A percentile compares a stretch with the other conserved stretches of the same genome.
These are phyloP conservation scores for Strigomonas culicis DNA, from an alignment of 208 protist species.

Conservation along the genomic window DNA sequence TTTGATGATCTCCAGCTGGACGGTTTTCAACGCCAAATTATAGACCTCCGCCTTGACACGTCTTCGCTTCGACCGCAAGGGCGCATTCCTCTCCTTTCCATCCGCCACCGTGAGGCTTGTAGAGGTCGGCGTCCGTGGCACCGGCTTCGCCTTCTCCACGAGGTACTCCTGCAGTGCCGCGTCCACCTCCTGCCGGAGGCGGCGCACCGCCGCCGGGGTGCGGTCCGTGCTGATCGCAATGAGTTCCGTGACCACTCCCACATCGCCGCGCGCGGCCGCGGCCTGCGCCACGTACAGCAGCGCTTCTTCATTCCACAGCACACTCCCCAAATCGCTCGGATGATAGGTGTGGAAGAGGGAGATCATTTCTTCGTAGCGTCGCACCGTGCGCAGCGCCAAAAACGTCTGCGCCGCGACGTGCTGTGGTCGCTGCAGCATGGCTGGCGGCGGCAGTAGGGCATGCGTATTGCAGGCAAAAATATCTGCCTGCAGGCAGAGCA, in stretches of 20 bases:
- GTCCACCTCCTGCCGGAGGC: background rate
- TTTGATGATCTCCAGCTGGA: background rate
- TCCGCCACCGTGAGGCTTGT: too few species aligned
- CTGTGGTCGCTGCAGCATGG: background rate
- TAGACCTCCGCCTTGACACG: background rate
- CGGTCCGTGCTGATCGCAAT: too few species aligned
- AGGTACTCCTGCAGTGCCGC: background rate
- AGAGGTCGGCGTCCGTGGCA: too few species aligned
- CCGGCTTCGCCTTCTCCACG: background rate
- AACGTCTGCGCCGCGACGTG: background rate
- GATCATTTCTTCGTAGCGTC: background rate
- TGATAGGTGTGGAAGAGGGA: background rate
- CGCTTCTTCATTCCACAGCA: background rate
- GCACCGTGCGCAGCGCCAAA: background rate
- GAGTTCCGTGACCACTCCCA: too few species aligned
- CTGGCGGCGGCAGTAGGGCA: too few species aligned
- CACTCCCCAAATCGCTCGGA: background rate
- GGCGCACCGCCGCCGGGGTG: too few species aligned
- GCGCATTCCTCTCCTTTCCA: too few species aligned
- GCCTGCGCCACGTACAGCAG: constrained; percentile 1
- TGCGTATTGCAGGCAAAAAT: too few species aligned
- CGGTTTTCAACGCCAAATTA: background rate
- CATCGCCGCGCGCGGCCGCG: too few species aligned
- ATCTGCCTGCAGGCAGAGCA: too few species aligned
- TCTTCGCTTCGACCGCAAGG: background rate